phyloP scores from a whole-genome alignment of 2,329 filamentous ascomycete genomes.

The Aspergillus transmontanensis region DNA sequence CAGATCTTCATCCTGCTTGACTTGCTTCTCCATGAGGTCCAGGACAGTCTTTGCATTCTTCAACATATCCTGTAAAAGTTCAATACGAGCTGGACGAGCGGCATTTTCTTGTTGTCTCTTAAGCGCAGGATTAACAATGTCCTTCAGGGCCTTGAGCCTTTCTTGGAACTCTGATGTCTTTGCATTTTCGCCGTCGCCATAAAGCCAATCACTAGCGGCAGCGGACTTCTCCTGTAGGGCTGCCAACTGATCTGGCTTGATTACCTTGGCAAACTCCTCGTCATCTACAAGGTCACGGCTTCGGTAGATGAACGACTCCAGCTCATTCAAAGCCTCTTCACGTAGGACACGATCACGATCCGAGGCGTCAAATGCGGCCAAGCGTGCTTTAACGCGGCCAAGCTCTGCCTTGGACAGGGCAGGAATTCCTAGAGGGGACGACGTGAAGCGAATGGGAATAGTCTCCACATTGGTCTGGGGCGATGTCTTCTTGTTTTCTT shows the following conservation, averaged over 20 bases:
- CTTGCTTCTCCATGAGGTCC: conserved; percentile 68
- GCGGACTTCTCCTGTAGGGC: conserved; percentile 69
- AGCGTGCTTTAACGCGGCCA: conserved; percentile 65
- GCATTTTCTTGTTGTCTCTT: conserved; percentile 72
- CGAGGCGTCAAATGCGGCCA: conserved; percentile 82
- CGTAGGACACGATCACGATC: conserved; percentile 75
- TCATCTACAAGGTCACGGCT: conserved; percentile 80
- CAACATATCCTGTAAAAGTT: conserved; percentile 69
- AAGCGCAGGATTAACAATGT: conserved; percentile 75
- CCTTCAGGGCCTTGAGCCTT: conserved; percentile 75
- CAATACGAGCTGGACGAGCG: conserved; percentile 70
- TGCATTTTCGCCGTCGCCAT: conserved; percentile 79
- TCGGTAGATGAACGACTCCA: conserved; percentile 93
- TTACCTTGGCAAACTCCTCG: conserved; percentile 70
- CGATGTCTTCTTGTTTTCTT: conserved; percentile 43
- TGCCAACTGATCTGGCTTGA: conserved; percentile 68
- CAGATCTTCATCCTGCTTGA: conserved; percentile 69
- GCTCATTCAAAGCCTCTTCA: conserved; percentile 85
- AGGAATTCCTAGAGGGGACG: conserved; percentile 47
- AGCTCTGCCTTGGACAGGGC: conserved; percentile 39
- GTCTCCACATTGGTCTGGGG: conserved; percentile 52
- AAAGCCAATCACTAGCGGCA: conserved; percentile 84
- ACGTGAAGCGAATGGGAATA: conserved; percentile 56
- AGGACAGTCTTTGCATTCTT: conserved; percentile 72
- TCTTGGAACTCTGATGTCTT: conserved; percentile 72